Evolutionary conservation across 2,329 filamentous ascomycete species (phyloP), one percentile per base, ranked within the genome.

Genomic region (Cladophialophora exuberans): DNA sequence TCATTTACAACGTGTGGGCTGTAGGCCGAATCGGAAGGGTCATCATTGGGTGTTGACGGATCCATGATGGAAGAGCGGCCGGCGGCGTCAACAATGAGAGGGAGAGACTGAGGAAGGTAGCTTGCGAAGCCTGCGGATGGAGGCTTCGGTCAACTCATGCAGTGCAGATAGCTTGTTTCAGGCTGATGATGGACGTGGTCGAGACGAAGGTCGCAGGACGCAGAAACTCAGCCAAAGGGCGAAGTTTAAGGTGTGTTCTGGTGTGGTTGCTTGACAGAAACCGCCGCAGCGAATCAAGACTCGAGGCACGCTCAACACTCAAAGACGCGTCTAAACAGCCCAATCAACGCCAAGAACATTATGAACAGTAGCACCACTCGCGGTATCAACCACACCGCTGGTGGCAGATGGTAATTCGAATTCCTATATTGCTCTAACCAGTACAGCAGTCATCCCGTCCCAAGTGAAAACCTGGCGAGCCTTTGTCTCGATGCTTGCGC

Each of bases 21-120:
- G 61, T 64, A 65, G n/a, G 62, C 56, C 48, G 52, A 52, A 41
- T 65, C 63, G 55, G 58, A 52, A 55, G 58, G 58, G 58, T 61
- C 58, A 10, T 58, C 54, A 30, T 26, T 43, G 18, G 41, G 35
- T 33, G 42, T 18, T 18, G 31, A 28, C 25, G 47, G 23, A 44
- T 60, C 58, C 58, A 60, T 60, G 52, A 13, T 36, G 3, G 46
- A 22, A 28, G 28, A 17, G 18, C 35, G 47, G 42, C 54, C 47
- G 57, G 51, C 20, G 58, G 36, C 39, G 43, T 13, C 22, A 50
- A 5, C 9, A 23, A 13, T 9, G 4, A 26, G 23, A 33, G 23
- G 33, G 23, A 42, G 26, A 3, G 38, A 42, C n/a, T 18, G 39
- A 30, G 33, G 11, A 49, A 30, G 15, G 25, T 17, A 49, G 46